Evolutionary conservation across 257 asterid genomes (phyloP), one percentile per base, ranked within the genome.

Genomic region (Solanum arcanum): DNA sequence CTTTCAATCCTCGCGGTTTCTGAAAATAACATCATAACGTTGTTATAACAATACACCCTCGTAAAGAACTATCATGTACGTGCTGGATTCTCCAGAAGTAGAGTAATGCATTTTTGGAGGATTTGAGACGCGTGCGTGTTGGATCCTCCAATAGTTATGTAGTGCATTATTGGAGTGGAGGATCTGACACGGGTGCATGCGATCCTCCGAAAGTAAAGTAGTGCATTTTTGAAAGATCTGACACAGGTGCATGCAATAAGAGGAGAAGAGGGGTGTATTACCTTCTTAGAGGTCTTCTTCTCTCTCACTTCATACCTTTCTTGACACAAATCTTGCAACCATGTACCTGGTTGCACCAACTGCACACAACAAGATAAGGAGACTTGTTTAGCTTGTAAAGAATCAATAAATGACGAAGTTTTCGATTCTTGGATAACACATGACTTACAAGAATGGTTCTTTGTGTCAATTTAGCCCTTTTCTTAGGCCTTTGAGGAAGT

Each of bases 221-320:
- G 33, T 31, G 0, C 0, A 31, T 31, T 31, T 31, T 31, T 31
- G 4, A 31, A 31, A 31, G 75, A 49, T 49, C 23, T 7, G 11
- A 66, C 73, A 70, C 2, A 1, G 12, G n/a, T 72, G 8, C 46
- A 7, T 16, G 14, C 2, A 70, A 77, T 18, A 16, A 47, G 1
- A 52, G 52, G 23, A 31, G 73, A 60, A 9, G 25, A 75, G 12
- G 44, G 29, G 44, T 47, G 7, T 23, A 11, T 6, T 90, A 90
- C 93, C 93, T 90, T 89, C 88, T 89, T 91, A 56, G 91, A 88
- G 62, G 85, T 89, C 88, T 91, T 91, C 92, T 93, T 91, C 86
- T 91, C 95, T 87, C 94, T 91, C 12, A 91, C 95, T 87, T 93
- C 90, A 44, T 93, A 93, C 91, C 95, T 90, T 88, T 93, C 95